These are phyloP conservation scores for Scytalidium lignicola DNA, from an alignment of 2,329 filamentous ascomycete genomes.

Conservation along the genomic window DNA sequence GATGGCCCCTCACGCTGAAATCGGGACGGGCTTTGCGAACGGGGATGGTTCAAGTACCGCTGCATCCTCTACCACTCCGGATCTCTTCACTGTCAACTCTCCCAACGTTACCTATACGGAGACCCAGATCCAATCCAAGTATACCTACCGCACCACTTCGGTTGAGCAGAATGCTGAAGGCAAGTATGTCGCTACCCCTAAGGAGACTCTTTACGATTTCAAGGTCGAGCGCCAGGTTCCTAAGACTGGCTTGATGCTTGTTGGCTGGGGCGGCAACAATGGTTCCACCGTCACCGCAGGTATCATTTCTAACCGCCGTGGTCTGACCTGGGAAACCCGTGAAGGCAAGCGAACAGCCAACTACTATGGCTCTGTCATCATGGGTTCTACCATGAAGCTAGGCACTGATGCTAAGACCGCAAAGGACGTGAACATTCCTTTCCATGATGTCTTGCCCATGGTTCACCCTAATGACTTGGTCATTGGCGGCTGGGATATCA, in stretches of 20 bases:
- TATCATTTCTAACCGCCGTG: conserved; percentile 89
- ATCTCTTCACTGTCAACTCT: conserved; percentile 81
- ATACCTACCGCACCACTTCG: conserved; percentile 91
- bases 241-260: conserved; percentile 94
- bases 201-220: conserved; percentile 92
- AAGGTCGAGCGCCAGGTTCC: conserved; percentile 91
- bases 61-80: conserved; percentile 40
- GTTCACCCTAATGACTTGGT: conserved; percentile 94
- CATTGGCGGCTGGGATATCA: conserved; percentile 97
- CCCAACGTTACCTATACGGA: conserved; percentile 91
- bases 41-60: conserved; percentile 53
- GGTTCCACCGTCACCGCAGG: conserved; percentile 92
- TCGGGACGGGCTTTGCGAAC: conserved; percentile 50
- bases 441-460: conserved; percentile 92
- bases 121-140: conserved; percentile 83
- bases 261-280: conserved; percentile 98
- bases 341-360: conserved; percentile 82
- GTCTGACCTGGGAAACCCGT: conserved; percentile 87
- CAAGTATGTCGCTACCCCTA: conserved; percentile 77
- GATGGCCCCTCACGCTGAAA: conserved; percentile 92
- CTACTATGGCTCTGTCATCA: conserved; percentile 97
- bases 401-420: conserved; percentile 79
- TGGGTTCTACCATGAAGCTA: conserved; percentile 96
- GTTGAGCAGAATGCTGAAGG: conserved; percentile 65
- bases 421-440: conserved; percentile 92